Base-by-base conservation (phyloP, 129 eudicot species). In the Flaveria trinervia region DNA sequence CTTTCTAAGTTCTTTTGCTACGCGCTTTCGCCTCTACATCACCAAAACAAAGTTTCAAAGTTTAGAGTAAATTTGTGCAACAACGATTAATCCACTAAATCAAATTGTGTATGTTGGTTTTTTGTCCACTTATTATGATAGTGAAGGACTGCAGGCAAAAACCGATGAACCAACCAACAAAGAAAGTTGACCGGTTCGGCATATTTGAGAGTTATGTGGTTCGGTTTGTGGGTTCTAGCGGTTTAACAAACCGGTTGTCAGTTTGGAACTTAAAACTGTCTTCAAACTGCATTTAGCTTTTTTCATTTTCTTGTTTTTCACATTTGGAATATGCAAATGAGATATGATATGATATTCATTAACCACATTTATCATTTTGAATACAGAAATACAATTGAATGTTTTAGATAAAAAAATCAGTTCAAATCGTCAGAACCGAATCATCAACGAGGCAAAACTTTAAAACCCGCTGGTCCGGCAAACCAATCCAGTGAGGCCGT, bases 1-100 rank as follows among this genome's bases (percentile, higher is more conserved):
- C 49, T 84, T 90, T 84, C 74, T 82, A 44, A 90, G 90, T 76
- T 90, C 92, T 75, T 83, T 80, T 69, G 84, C 85, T 64, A 90
- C 83, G 43, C 73, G 67, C 56, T 85, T 86, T 22, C 95, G 84
- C 74, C 86, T 88, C 98, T 92, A 87, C 82, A 82, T 28, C 5
- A 12, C 28, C 1, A 3, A 2, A 54, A 72, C 72, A 66, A n/a
- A 17, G 25, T 64, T 33, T 39, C 72, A 66, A n/a, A 17, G 26
- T 23, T 23, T 28, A 30, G 26, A 44, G 49, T 57, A 15, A 69
- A 7, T 30, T 23, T 25, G 16, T 9, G 44, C 5, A 59, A 23
- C 65, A 11, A 9, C 0, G 41, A 1, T 36, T 36, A 36, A 36
- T 4, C 41, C 41, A 36, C 41, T 36, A 36, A 5, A 36, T 4